These are phyloP conservation scores for Arthrobotrys entomopaga DNA, from an alignment of 2,329 filamentous ascomycete species.

Conservation along the genomic window DNA sequence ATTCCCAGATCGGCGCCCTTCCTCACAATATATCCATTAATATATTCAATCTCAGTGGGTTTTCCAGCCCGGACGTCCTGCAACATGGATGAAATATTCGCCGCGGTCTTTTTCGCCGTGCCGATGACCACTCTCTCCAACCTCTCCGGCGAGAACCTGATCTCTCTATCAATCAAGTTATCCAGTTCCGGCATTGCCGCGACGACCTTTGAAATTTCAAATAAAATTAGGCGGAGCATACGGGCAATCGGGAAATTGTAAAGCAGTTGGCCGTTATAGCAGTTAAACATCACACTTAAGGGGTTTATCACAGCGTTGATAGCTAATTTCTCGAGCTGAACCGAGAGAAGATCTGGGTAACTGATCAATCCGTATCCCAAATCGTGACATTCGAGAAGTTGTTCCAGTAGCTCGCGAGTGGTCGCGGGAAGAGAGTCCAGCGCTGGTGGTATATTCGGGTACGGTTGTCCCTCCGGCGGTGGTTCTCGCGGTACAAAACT, in stretches of 20 bases:
- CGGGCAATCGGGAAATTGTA: slow-evolving; percentile 73
- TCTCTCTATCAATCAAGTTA: slow-evolving; percentile 66
- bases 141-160: slow-evolving; percentile 60
- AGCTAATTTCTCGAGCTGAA: slow-evolving; percentile 80
- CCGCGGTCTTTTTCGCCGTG: slow-evolving; percentile 54
- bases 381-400: slow-evolving; percentile 39
- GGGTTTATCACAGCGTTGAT: slow-evolving; percentile 82
- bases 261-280: slow-evolving; percentile 76
- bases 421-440: slow-evolving; percentile 13
- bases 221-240: slow-evolving; percentile 76
- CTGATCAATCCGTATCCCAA: slow-evolving; percentile 33
- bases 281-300: slow-evolving; percentile 80
- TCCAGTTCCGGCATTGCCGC: slow-evolving; percentile 78
- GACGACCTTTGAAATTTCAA: slow-evolving; percentile 79
- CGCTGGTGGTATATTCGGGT: slow-evolving; percentile 21
- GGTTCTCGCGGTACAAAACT: slow-evolving; percentile 65
- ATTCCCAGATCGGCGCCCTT: slow-evolving; percentile 78
- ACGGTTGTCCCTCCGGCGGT: slow-evolving; percentile 30
- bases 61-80: slow-evolving; percentile 71
- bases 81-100: slow-evolving; percentile 71
- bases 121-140: slow-evolving; percentile 65
- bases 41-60: slow-evolving; percentile 80
- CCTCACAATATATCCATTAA: slow-evolving; percentile 86
- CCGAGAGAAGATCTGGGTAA: slow-evolving; percentile 55
- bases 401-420: slow-evolving; percentile 24